phyloP scores from a whole-genome alignment of 106 monocot species.

The Apostasia shenzhenica region DNA sequence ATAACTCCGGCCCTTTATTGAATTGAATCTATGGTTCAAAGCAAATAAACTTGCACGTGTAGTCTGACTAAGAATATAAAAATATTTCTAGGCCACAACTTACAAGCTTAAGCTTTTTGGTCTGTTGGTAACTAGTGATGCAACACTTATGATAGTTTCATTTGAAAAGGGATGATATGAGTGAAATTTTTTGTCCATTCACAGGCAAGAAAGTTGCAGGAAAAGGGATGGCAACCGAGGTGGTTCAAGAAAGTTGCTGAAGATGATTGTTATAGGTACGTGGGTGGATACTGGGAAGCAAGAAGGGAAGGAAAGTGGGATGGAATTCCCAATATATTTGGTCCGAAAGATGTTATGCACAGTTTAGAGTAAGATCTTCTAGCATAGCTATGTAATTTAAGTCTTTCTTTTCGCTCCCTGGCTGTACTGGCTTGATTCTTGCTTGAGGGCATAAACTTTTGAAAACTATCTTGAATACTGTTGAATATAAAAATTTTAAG shows the following conservation, averaged over 20 bases:
- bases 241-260: constrained; percentile 87
- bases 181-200: neutral
- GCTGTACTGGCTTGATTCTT: neutral
- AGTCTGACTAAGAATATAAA: neutral
- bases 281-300: constrained; percentile 91
- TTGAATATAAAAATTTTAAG: too few species aligned
- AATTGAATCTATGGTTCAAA: neutral
- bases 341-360: constrained; percentile 28
- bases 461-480: too few species aligned
- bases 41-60: neutral
- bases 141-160: neutral
- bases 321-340: constrained; percentile 82
- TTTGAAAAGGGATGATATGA: neutral
- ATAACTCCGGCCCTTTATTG: neutral
- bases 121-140: neutral
- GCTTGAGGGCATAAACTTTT: too few species aligned
- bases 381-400: neutral
- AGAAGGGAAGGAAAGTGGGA: constrained; percentile 63
- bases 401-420: neutral
- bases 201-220: constrained; percentile 83
- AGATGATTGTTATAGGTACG: constrained; percentile 68
- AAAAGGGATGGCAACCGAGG: constrained; percentile 89
- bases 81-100: neutral
- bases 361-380: constrained; percentile 3
- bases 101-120: neutral